Percentiles rank a stretch among this genome's conserved stretches.
phyloP scores from a whole-genome alignment of 2,329 filamentous ascomycete genomes.

The Neonectria punicea region DNA sequence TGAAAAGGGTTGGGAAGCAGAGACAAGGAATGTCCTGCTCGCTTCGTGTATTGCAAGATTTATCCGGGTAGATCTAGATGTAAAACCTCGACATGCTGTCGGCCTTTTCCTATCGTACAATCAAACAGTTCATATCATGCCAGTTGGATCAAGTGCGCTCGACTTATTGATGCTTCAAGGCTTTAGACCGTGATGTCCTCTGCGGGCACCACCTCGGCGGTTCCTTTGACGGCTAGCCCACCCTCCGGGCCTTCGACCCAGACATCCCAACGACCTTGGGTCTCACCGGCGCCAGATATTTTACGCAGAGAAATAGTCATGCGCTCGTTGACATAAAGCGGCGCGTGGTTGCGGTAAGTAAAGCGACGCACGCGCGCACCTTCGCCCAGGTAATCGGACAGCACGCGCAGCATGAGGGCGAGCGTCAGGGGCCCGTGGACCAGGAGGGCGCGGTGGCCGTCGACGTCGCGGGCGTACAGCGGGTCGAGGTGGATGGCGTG shows the following conservation, averaged over 20 bases:
- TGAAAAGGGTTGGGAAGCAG: slow-evolving; percentile 15
- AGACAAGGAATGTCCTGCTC: slow-evolving; percentile 10
- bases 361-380: slow-evolving; percentile 62
- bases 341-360: slow-evolving; percentile 83
- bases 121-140: background rate
- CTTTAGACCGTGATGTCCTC: background rate
- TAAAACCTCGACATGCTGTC: slow-evolving; percentile 23
- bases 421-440: slow-evolving; percentile 89
- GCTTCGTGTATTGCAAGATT: slow-evolving; percentile 10
- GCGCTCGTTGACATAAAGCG: slow-evolving; percentile 79
- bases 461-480: slow-evolving; percentile 73
- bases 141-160: background rate
- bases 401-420: slow-evolving; percentile 77
- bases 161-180: background rate
- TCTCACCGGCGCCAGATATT: slow-evolving; percentile 48
- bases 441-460: slow-evolving; percentile 79
- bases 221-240: slow-evolving; percentile 72
- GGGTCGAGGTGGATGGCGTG: slow-evolving; percentile 90
- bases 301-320: slow-evolving; percentile 75
- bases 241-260: slow-evolving; percentile 59
- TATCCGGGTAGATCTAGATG: slow-evolving; percentile 20
- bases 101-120: slow-evolving; percentile 26
- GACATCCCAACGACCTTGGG: slow-evolving; percentile 53
- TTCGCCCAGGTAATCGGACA: slow-evolving; percentile 50
- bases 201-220: slow-evolving; percentile 39